Conservation (phyloP, 148 eudicot species). For the Cornus florida region DNA sequence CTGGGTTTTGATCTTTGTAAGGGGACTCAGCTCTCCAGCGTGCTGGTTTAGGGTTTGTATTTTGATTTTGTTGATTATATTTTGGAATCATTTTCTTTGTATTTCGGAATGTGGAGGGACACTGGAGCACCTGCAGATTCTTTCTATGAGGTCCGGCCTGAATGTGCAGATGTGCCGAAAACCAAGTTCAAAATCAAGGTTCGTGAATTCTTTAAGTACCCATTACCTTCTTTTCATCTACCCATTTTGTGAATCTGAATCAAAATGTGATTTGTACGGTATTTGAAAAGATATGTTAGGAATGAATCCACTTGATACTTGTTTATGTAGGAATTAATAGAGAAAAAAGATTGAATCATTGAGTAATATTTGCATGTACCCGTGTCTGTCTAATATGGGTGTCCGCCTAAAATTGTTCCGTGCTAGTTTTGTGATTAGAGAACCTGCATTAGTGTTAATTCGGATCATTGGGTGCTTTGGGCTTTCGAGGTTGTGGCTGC, state of each 20-base stretch:
- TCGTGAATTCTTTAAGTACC: conserved; percentile 16
- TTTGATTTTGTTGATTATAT: too few relatives aligned
- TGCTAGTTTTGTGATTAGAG: neutral
- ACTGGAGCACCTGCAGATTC: conserved; percentile 80
- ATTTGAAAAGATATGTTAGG: neutral
- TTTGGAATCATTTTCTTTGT: neutral
- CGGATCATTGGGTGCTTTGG: neutral
- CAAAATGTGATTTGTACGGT: too few relatives aligned
- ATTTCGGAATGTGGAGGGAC: conserved; percentile 65
- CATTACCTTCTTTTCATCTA: neutral
- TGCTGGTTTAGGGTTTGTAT: conserved; percentile 17
- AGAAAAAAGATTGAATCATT: too few relatives aligned
- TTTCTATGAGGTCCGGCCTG: conserved; percentile 80
- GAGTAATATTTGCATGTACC: too few relatives aligned
- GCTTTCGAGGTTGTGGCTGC: neutral
- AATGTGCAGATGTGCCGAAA: conserved; percentile 82
- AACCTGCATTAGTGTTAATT: neutral
- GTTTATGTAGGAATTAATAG: neutral
- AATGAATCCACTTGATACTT: neutral
- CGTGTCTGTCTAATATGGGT: too few relatives aligned
- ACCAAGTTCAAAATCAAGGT: conserved; percentile 98
- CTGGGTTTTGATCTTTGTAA: conserved; percentile 13
- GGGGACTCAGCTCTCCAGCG: conserved; percentile 19
- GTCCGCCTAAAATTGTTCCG: neutral
- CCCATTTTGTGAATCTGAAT: neutral